Evolutionary conservation across 2,329 filamentous ascomycete species (phyloP).

Genomic region (Dryadomyces quercus-mongolicae): DNA sequence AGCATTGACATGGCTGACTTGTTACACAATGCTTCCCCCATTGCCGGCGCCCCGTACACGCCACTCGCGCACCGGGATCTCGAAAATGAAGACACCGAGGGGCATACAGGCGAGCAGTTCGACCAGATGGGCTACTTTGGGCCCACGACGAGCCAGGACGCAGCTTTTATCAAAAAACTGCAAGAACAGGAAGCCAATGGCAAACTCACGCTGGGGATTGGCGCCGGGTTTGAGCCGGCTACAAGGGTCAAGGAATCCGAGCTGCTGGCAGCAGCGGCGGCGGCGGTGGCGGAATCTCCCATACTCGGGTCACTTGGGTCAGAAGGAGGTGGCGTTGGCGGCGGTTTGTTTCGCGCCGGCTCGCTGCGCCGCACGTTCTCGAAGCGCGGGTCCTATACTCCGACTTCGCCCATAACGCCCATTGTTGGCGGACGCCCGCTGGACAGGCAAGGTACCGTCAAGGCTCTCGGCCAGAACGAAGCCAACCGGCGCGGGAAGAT

Average conservation of each 20-base stretch:
- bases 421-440: not conserved
- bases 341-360: not conserved
- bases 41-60: constrained; percentile 18
- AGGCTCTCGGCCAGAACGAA: constrained; percentile 40
- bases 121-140: constrained; percentile 35
- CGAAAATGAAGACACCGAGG: constrained; percentile 14
- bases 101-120: constrained; percentile 21
- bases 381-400: constrained; percentile 1
- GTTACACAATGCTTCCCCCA: constrained; percentile 26
- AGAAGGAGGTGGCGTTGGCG: not conserved
- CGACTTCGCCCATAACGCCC: constrained; percentile 3
- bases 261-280: constrained; percentile 27
- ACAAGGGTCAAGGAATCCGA: constrained; percentile 35
- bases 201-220: constrained; percentile 45
- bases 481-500: constrained; percentile 48
- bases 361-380: constrained; percentile 10
- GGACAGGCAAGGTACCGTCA: constrained; percentile 26
- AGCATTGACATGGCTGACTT: constrained; percentile 25
- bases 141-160: constrained; percentile 30
- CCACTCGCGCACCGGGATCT: constrained; percentile 20
- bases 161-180: constrained; percentile 29
- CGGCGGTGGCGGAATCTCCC: constrained; percentile 25
- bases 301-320: constrained; percentile 19
- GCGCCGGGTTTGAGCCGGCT: constrained; percentile 37
- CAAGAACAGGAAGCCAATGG: constrained; percentile 43